These are phyloP conservation scores for Cubamyces sp. DNA, from an alignment of 768 basidiomycete genomes.

Conservation along the genomic window DNA sequence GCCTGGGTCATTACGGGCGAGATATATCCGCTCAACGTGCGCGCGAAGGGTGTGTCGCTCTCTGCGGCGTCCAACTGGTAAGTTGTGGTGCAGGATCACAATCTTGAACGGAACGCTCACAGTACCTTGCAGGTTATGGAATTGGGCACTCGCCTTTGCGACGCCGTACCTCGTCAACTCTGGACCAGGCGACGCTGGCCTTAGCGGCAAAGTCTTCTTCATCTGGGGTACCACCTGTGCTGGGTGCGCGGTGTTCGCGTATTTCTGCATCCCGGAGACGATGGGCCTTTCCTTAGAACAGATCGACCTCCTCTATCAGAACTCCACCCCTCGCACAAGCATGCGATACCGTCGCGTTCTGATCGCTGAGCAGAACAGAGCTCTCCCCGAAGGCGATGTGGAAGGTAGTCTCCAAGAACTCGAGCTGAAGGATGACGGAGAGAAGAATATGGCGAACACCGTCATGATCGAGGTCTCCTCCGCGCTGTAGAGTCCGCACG, in stretches of 20 bases:
- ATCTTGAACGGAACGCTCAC: not conserved
- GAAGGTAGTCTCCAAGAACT: not conserved
- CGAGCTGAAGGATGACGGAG: not conserved
- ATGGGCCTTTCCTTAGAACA: constrained; percentile 85
- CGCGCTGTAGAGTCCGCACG: no score
- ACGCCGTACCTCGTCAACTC: constrained; percentile 53
- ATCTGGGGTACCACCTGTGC: constrained; percentile 75
- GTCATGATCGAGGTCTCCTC: no score
- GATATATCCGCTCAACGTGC: constrained; percentile 80
- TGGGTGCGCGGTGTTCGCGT: constrained; percentile 73
- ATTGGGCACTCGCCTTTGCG: constrained; percentile 63
- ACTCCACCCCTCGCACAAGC: constrained; percentile 59
- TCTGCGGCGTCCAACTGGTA: constrained; percentile 69
- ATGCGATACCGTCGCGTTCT: constrained; percentile 33
- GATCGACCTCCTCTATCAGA: constrained; percentile 75
- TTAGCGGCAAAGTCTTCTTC: constrained; percentile 81
- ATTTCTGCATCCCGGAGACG: constrained; percentile 79
- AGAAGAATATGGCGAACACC: no score
- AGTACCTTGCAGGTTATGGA: constrained; percentile 48
- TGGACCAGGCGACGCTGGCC: constrained; percentile 50
- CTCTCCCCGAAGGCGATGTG: not conserved
- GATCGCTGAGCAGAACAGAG: constrained; percentile 11
- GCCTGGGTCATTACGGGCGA: constrained; percentile 68
- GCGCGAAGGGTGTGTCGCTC: constrained; percentile 80
- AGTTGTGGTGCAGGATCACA: not conserved